Evolutionary conservation across 495 filamentous ascomycete species (phyloP), one percentile per base, ranked within the genome.

Genomic region (Penicillium macrosclerotiorum): DNA sequence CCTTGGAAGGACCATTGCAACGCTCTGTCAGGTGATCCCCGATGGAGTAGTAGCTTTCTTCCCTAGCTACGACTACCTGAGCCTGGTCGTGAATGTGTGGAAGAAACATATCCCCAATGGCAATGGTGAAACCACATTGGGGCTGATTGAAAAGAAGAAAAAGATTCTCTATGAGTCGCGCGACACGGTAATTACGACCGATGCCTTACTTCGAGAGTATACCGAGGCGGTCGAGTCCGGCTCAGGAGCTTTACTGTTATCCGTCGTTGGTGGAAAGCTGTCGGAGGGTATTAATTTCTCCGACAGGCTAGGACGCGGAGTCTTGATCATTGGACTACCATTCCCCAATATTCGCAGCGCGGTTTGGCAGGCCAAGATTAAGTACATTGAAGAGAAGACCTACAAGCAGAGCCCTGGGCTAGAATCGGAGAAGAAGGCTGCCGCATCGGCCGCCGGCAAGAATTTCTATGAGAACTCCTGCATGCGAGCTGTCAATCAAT

Each of bases 261-360:
- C 87, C 27, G 89, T 98, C n/a, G 84, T 98, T 3, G 92, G 93
- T 29, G 93, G 93, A 23, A 93, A 90, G 51, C 79, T 98, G 67
- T 92, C 86, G 41, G 93, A 98, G 68, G 93, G 93, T 43, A 97
- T 98, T 71, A 98, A 98, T 66, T 98, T 98, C 74, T 90, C 90
- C 11, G 93, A 98, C 62, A 76, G 77, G 11, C 81, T 98, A 8
- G 93, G 93, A 3, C 82, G 93, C 29, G 90, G 87, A 35, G 89
- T 98, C 27, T 62, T 95, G 5, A 85, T 97, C 34, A 80, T 97
- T 32, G 93, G 93, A 2, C 72, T 97, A 0, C 93, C 93, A 1
- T 98, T 93, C 61, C 92, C 93, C 4, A 98, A 98, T 55, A 85
- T 88, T 42, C 79, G 86, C 57, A 89, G 85, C 8, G 83, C 90